phyloP scores from a whole-genome alignment of 306 rosid species.

The Adenanthera pavonina region DNA sequence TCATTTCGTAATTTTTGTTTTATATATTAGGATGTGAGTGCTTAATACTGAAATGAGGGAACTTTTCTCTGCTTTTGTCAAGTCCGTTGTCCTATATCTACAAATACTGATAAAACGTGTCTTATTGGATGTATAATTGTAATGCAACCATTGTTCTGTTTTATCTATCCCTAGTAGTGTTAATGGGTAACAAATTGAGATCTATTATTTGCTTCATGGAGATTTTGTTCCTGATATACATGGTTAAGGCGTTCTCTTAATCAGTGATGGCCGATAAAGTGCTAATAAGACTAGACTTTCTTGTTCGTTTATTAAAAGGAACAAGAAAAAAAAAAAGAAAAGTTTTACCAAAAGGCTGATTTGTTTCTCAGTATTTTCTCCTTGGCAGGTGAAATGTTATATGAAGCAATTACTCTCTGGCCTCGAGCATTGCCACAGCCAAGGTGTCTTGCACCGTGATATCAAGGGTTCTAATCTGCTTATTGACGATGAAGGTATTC shows the following conservation, averaged over 20 bases:
- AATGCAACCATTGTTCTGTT: background rate
- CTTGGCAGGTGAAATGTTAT: slow-evolving; percentile 79
- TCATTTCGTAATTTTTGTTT: slow-evolving; percentile 30
- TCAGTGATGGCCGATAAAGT: background rate
- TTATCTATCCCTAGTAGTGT: background rate
- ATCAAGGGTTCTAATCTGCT: slow-evolving; percentile 93
- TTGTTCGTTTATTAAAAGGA: background rate
- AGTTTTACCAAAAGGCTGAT: slow-evolving; percentile 31
- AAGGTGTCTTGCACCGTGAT: slow-evolving; percentile 92
- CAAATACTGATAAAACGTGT: background rate
- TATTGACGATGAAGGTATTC: slow-evolving; percentile 72
- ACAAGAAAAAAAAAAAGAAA: background rate
- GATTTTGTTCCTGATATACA: slow-evolving; percentile 8
- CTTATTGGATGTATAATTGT: background rate
- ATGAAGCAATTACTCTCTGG: slow-evolving; percentile 88
- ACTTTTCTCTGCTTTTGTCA: slow-evolving; percentile 12
- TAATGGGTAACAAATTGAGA: background rate
- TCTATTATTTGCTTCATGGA: slow-evolving; percentile 24
- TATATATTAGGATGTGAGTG: background rate
- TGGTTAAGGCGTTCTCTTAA: background rate
- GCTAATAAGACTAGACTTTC: background rate
- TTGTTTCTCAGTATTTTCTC: slow-evolving; percentile 42
- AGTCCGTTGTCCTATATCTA: slow-evolving; percentile 15
- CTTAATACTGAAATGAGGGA: background rate
- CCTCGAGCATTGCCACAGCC: slow-evolving; percentile 92